A percentile compares a stretch with the other conserved stretches of the same genome.
These are phyloP conservation scores for Exserohilum rostratum DNA, from an alignment of 2,329 filamentous ascomycete genomes.

Conservation along the genomic window DNA sequence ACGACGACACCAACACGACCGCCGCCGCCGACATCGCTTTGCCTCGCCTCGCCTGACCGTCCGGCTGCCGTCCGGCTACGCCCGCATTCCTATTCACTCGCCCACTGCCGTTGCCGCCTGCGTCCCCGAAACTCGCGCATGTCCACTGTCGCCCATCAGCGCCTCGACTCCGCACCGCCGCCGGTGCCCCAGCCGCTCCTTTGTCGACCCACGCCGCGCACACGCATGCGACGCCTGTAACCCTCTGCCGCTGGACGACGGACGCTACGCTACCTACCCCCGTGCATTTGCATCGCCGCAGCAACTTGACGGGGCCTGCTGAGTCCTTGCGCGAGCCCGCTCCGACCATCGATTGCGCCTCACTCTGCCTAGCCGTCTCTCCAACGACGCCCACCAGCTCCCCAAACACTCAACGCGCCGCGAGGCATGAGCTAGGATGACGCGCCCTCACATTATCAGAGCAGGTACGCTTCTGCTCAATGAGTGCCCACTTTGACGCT, in stretches of 20 bases:
- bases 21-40: background rate
- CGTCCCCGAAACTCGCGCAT: conserved; percentile 17
- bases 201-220: conserved; percentile 8
- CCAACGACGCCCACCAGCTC: background rate
- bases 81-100: conserved; percentile 6
- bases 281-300: conserved; percentile 1
- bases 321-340: conserved; percentile 20
- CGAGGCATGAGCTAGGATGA: conserved; percentile 55
- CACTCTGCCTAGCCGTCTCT: conserved; percentile 32
- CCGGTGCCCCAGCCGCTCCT: conserved; percentile 22
- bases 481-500: background rate
- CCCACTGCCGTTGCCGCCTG: conserved; percentile 3
- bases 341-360: conserved; percentile 38
- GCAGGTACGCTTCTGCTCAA: conserved; percentile 52
- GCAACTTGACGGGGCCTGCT: conserved; percentile 10
- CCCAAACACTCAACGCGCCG: conserved; percentile 16
- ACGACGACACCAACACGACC: background rate
- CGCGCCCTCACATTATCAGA: conserved; percentile 62
- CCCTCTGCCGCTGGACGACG: conserved; percentile 19
- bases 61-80: background rate
- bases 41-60: background rate
- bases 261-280: conserved; percentile 16
- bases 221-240: conserved; percentile 25
- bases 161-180: conserved; percentile 22
- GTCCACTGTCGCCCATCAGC: conserved; percentile 25